Conservation (phyloP, 169 alveolate species). For the Plasmodium inui region DNA sequence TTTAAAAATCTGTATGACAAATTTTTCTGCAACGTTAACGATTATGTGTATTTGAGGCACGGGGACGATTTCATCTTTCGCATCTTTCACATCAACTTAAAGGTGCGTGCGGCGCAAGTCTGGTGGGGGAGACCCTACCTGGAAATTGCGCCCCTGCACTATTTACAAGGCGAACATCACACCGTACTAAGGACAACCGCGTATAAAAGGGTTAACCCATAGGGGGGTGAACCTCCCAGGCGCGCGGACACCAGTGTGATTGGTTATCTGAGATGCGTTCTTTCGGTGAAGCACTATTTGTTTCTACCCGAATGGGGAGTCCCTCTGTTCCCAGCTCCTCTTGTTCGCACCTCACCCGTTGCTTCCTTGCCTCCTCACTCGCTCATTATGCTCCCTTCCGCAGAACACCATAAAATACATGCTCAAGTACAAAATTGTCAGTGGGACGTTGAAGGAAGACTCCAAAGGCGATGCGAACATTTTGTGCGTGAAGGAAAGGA, state of each 20-base stretch:
- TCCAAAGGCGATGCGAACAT: slow-evolving; percentile 6
- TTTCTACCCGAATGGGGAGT: neutral
- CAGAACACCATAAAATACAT: slow-evolving; percentile 56
- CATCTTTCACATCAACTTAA: slow-evolving; percentile 51
- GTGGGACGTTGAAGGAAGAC: slow-evolving; percentile 24
- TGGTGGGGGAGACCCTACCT: too few species aligned
- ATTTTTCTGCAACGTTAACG: slow-evolving; percentile 41
- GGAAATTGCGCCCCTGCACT: too few species aligned
- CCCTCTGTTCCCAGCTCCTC: too few species aligned
- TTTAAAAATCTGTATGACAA: slow-evolving; percentile 54
- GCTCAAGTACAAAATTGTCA: slow-evolving; percentile 42
- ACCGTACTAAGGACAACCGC: neutral
- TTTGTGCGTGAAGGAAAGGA: slow-evolving; percentile 24
- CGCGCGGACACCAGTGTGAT: neutral
- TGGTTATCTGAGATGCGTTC: neutral
- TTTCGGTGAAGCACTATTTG: too few species aligned
- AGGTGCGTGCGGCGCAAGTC: neutral
- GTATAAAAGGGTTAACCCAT: neutral
- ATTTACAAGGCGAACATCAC: too few species aligned
- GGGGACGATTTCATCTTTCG: slow-evolving; percentile 38
- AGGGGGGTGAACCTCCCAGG: neutral
- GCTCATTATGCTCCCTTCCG: neutral
- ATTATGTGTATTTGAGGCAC: slow-evolving; percentile 35
- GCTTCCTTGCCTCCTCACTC: neutral
- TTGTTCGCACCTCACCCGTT: neutral